Base-by-base conservation (phyloP, 192 early-diverging fungal species). In the Entomortierella lignicola region DNA sequence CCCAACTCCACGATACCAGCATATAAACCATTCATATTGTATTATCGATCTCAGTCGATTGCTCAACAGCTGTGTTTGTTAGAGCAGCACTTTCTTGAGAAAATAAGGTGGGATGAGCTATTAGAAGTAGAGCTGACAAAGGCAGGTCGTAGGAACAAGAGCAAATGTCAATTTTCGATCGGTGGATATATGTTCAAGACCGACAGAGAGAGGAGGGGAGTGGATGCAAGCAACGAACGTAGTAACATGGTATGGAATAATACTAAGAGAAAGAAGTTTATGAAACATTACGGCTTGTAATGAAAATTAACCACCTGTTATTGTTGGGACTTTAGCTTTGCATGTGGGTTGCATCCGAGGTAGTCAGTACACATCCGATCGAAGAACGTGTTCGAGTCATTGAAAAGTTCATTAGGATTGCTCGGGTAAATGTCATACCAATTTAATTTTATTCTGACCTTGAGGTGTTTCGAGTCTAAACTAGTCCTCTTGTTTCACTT, bases 331-430 rank as follows among this genome's bases (percentile, higher is more conserved):
- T 3, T 17, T 51, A 82, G 82, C 29, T 80, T 0, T 83, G 85
- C 47, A 86, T 87, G 61, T 91, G 89, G 89, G 89, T 90, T 0
- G 84, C 88, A 2, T 83, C 82, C 21, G 86, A 87, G 60, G 82
- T 91, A 32, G 77, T 91, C 7, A 44, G 69, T n/a, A 83, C 84
- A 2, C 58, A 32, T 12, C 48, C 68, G 21, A 34, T 83, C 15
- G 86, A 86, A 8, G 72, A 83, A n/a, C 84, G 89, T 12, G 85
- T 83, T 5, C 69, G 73, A 29, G 84, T 89, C 0, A 85, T 91
- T 39, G 89, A 89, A 61, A 89, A 91, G 32, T 89, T 91, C 32
- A 91, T 91, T 43, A 65, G 86, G 25, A 81, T 91, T 27, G 89
- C 89, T 12, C 82, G 86, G 73, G 86, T 88, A 70, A 13, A 27